phyloP scores from a whole-genome alignment of 352 stramenopile genomes.

The Thalassiosira livingstoniorum region DNA sequence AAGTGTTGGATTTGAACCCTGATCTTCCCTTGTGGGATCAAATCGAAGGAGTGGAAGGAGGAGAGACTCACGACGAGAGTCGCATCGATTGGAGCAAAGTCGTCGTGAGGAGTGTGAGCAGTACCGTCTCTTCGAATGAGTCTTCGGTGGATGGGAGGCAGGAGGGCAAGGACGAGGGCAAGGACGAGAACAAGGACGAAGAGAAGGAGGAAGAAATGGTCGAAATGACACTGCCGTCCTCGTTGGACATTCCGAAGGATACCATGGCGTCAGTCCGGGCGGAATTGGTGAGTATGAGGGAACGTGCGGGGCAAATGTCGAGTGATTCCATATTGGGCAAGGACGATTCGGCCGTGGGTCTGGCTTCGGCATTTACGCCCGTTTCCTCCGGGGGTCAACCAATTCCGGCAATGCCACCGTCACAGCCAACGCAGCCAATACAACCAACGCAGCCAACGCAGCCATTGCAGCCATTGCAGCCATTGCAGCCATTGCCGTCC shows the following conservation, averaged over 20 bases:
- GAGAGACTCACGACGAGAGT: conserved; percentile 78
- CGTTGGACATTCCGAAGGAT: conserved; percentile 29
- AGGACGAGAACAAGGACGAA: neutral
- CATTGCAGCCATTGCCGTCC: neutral
- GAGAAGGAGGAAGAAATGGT: too few species aligned
- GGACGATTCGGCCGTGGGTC: conserved; percentile 3
- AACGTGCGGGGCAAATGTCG: conserved; percentile 28
- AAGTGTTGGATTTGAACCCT: conserved; percentile 56
- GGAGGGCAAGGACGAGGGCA: neutral
- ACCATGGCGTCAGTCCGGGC: conserved; percentile 45
- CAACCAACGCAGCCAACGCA: neutral
- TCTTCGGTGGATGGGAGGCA: neutral
- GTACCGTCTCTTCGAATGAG: neutral
- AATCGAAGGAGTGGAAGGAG: conserved; percentile 86
- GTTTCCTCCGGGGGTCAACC: neutral
- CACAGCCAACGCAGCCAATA: too few species aligned
- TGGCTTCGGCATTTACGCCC: neutral
- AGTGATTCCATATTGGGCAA: neutral
- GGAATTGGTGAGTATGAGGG: conserved; percentile 50
- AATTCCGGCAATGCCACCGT: neutral
- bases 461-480: neutral
- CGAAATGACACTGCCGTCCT: too few species aligned
- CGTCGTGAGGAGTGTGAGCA: conserved; percentile 86
- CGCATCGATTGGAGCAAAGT: conserved; percentile 90
- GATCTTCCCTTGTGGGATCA: conserved; percentile 46